These are phyloP conservation scores for Chalara sp. DNA, from an alignment of 2,329 filamentous ascomycete genomes.

Conservation along the genomic window DNA sequence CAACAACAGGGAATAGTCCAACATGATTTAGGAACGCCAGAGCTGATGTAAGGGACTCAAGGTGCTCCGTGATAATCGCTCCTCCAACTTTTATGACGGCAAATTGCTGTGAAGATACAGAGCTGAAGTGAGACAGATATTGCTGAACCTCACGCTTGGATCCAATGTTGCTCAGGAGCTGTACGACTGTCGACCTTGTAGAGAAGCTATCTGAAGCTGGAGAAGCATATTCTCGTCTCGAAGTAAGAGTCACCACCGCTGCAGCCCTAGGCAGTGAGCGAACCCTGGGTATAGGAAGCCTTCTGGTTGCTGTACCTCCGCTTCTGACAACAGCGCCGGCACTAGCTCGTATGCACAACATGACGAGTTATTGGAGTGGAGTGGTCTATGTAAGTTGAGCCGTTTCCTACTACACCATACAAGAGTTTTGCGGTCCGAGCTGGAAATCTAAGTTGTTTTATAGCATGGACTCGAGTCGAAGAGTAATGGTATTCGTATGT, in stretches of 20 bases:
- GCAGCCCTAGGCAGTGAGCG: slow-evolving; percentile 23
- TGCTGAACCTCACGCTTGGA: slow-evolving; percentile 96
- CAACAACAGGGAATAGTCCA: slow-evolving; percentile 88
- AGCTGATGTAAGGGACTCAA: slow-evolving; percentile 84
- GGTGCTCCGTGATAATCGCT: slow-evolving; percentile 88
- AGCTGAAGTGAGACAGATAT: slow-evolving; percentile 95
- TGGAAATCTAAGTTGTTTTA: no score
- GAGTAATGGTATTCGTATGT: no score
- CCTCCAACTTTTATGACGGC: slow-evolving; percentile 98
- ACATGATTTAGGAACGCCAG: slow-evolving; percentile 92
- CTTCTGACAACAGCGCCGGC: slow-evolving; percentile 24
- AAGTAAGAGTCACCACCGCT: slow-evolving; percentile 16
- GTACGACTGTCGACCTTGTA: slow-evolving; percentile 76
- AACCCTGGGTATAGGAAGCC: slow-evolving; percentile 17
- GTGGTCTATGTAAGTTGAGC: slow-evolving; percentile 7
- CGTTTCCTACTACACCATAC: no score
- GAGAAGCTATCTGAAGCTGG: slow-evolving; percentile 23
- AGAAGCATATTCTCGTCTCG: slow-evolving; percentile 24
- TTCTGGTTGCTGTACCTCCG: slow-evolving; percentile 18
- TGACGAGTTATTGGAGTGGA: slow-evolving; percentile 19
- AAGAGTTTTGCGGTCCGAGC: no score
- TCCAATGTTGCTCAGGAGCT: slow-evolving; percentile 89
- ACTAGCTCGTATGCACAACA: slow-evolving; percentile 27
- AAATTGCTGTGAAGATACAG: slow-evolving; percentile 93
- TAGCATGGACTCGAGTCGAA: no score